Evolutionary conservation across 257 asterid genomes (phyloP).

Genomic region (Nicotiana undulata): DNA sequence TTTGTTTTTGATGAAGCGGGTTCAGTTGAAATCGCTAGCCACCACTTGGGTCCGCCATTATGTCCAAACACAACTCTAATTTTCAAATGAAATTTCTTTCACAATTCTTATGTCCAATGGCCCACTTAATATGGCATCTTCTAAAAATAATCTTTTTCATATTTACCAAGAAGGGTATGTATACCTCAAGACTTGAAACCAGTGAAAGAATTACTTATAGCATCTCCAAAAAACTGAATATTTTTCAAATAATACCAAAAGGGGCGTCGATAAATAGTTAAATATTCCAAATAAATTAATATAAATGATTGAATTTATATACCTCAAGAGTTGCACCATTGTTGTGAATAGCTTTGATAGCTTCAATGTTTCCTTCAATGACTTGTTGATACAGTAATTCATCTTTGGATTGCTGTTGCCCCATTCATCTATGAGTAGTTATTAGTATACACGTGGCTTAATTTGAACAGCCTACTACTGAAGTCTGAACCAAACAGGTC

Average conservation of each 20-base stretch:
- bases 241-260: background rate
- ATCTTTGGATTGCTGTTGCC: constrained; percentile 76
- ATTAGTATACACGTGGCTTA: background rate
- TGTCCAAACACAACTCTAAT: no score
- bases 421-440: constrained; percentile 31
- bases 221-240: background rate
- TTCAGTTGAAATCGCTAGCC: no score
- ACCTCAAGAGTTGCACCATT: constrained; percentile 97
- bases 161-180: no score
- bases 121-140: no score
- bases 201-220: background rate
- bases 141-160: no score
- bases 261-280: background rate
- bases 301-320: background rate
- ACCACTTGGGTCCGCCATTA: no score
- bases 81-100: no score
- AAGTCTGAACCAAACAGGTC: background rate
- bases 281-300: background rate
- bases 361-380: constrained; percentile 50
- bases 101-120: no score
- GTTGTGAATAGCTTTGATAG: constrained; percentile 60
- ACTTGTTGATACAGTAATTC: constrained; percentile 69
- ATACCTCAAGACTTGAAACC: constrained; percentile 86
- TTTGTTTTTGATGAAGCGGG: no score
- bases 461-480: background rate